A percentile compares a stretch with the other conserved stretches of the same genome.
These are phyloP conservation scores for Drechslera avenae DNA, from an alignment of 2,329 filamentous ascomycete genomes.

Conservation along the genomic window DNA sequence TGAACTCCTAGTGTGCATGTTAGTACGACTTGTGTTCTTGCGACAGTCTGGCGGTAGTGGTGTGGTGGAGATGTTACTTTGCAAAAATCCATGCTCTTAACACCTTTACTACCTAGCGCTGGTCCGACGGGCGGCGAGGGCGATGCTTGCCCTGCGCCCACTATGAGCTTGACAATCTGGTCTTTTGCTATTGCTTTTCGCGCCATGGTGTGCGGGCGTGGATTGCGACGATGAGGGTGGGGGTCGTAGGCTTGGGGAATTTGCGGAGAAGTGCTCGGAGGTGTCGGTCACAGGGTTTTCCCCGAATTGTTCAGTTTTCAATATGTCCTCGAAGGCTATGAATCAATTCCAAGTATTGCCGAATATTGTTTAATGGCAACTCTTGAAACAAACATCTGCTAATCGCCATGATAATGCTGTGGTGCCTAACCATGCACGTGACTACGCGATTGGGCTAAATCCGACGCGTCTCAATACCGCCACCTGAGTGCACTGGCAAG, in stretches of 20 bases:
- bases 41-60: neutral
- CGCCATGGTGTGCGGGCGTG: conserved; percentile 37
- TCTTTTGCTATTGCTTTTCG: conserved; percentile 46
- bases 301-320: neutral
- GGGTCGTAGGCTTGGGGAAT: conserved; percentile 16
- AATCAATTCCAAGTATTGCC: neutral
- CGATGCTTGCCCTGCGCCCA: conserved; percentile 92
- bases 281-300: conserved; percentile 27
- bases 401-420: neutral
- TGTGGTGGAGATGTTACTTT: conserved; percentile 47
- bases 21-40: neutral
- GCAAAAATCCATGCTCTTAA: conserved; percentile 99
- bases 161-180: conserved; percentile 89
- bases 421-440: conserved; percentile 14
- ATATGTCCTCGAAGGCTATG: neutral
- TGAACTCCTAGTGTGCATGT: conserved; percentile 77
- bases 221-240: neutral
- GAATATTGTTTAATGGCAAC: too few relatives aligned
- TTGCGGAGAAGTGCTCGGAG: conserved; percentile 29
- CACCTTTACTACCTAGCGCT: conserved; percentile 93
- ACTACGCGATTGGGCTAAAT: conserved; percentile 16
- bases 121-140: conserved; percentile 96
- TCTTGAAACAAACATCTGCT: neutral
- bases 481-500: conserved; percentile 3
- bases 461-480: conserved; percentile 16